Conservation (phyloP, 2,329 filamentous ascomycete species). For the Thyridium curvatum region DNA sequence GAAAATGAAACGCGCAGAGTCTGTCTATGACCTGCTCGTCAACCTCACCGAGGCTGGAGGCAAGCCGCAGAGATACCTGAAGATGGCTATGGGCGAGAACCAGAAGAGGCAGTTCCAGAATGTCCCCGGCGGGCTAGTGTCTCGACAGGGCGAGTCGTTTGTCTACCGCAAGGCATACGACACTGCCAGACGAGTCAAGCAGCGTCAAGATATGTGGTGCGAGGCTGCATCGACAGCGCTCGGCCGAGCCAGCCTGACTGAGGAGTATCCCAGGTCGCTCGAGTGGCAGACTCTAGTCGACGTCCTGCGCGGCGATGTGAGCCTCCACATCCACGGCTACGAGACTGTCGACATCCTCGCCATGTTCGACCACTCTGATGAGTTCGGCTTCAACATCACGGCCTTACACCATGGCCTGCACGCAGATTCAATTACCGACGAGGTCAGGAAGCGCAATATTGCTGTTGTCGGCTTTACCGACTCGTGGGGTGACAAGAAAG, state of each 20-base stretch:
- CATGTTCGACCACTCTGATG: conserved; percentile 32
- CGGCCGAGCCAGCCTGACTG: conserved; percentile 3
- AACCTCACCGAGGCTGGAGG: conserved; percentile 24
- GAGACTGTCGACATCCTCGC: conserved; percentile 35
- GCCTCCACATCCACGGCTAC: conserved; percentile 38
- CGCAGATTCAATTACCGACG: conserved; percentile 7
- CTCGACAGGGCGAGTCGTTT: conserved; percentile 32
- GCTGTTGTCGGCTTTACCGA: conserved; percentile 10
- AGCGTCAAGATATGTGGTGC: conserved; percentile 25
- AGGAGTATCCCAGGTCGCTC: conserved; percentile 23
- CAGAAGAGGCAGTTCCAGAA: conserved; percentile 28
- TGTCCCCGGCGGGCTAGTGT: conserved; percentile 9
- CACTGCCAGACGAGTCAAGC: conserved; percentile 16
- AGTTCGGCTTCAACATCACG: conserved; percentile 32
- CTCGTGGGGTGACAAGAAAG: conserved; percentile 13
- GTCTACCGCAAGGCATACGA: conserved; percentile 22
- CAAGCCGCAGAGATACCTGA: conserved; percentile 27
- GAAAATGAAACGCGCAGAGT: conserved; percentile 22
- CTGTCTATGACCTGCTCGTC: conserved; percentile 9
- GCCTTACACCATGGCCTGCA: conserved; percentile 31
- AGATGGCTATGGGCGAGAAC: conserved; percentile 41
- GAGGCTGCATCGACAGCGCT: conserved; percentile 7
- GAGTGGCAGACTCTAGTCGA: conserved; percentile 32
- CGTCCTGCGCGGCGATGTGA: conserved; percentile 32
- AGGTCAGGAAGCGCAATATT: conserved; percentile 8